These are phyloP conservation scores for Melampsora medusae DNA, from an alignment of 1,284 basidiomycete species.

Conservation along the genomic window DNA sequence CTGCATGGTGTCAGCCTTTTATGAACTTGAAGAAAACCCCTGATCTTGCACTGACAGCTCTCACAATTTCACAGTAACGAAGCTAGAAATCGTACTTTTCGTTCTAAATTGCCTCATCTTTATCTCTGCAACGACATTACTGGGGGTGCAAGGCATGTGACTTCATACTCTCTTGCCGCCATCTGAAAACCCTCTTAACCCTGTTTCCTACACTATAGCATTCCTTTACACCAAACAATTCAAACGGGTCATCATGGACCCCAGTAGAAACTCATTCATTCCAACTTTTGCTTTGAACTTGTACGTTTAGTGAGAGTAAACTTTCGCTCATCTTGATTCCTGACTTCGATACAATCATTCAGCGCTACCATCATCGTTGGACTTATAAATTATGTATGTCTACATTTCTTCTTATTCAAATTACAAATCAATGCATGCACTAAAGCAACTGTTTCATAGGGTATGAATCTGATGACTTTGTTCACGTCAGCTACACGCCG, in stretches of 20 bases:
- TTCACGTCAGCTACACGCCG: neutral
- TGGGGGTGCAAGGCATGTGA: constrained; percentile 20
- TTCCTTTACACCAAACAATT: constrained; percentile 31
- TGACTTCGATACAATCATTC: neutral
- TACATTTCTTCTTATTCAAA: neutral
- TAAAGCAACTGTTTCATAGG: neutral
- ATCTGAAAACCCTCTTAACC: neutral
- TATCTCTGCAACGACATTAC: constrained; percentile 7
- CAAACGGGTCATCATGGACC: constrained; percentile 24
- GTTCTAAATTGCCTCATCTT: constrained; percentile 25
- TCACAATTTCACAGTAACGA: neutral
- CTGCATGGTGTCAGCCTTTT: neutral
- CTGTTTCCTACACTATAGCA: neutral
- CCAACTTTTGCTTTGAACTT: constrained; percentile 32
- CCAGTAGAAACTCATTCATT: constrained; percentile 30
- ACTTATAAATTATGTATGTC: constrained; percentile 25
- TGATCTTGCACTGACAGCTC: neutral
- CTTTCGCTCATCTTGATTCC: neutral
- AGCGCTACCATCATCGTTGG: constrained; percentile 37
- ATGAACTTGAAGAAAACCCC: neutral
- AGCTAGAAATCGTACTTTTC: constrained; percentile 23
- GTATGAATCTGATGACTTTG: neutral
- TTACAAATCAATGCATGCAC: neutral
- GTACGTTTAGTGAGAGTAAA: constrained; percentile 1
- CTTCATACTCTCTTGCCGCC: no score